Evolutionary conservation across 2,329 filamentous ascomycete species (phyloP), one percentile per base, ranked within the genome.

Genomic region (Diaporthe ilicicola): DNA sequence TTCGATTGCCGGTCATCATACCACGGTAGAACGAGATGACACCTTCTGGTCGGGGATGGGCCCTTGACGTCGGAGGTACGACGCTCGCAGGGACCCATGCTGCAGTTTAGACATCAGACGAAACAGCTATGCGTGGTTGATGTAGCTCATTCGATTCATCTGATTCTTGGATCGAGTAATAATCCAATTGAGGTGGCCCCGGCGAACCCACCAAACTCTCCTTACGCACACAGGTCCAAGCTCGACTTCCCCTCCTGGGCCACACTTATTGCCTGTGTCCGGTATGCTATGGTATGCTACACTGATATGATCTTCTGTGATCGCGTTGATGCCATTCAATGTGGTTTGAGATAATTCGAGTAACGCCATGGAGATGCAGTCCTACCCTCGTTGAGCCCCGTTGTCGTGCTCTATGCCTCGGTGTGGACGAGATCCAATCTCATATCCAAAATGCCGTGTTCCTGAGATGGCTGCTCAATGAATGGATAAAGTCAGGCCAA

Each of bases 311-410:
- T 64, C 24, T 64, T 64, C 44, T 64, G 48, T 50, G 27, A 44
- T 64, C 46, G 32, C 15, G 44, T 50, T 64, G 42, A 64, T 64
- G 59, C 42, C 48, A 64, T 64, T 50, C 34, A 44, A 64, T 29
- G 59, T 34, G 9, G 59, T 32, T 64, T 64, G 29, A 19, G 32
- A 44, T 37, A 64, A 64, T 70, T 48, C 53, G 59, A 70, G 29
- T 55, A 70, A 70, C 68, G 68, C 68, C 68, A 39, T 53, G 56
- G 24, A 66, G 48, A 70, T 70, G 68, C 68, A 70, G 32, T 53
- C 67, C 42, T 37, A 24, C 59, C 59, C 44, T 44, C 17, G 29
- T 37, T 34, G 59, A 64, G 59, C 59, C 4, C 15, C 19, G 44
- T 44, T 59, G 54, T 34, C 48, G 13, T 50, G 29, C 59, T 50